Base-by-base conservation (phyloP, 139 green algal genomes). In the Chlamydomonas applanata region DNA sequence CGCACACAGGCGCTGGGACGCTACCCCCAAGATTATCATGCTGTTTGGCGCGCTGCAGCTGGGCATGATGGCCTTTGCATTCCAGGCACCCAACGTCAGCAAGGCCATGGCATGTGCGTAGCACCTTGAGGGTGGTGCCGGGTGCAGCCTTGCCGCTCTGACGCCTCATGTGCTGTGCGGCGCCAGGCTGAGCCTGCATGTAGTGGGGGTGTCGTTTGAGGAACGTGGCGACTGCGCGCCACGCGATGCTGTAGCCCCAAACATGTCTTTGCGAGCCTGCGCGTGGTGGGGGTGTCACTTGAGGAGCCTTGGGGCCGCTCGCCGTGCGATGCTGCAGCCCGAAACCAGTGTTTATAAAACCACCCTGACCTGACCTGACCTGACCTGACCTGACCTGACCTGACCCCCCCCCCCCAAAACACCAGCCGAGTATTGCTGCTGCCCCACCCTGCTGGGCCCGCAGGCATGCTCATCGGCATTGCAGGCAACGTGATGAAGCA, bases 1-100 rank as follows among this genome's bases (percentile, higher is more conserved):
- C n/a, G n/a, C n/a, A n/a, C n/a, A n/a, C 82, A 84, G 79, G 79
- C 85, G 85, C 27, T 90, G 85, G 85, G 85, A 90, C 34, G 85
- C 85, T 35, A 87, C 85, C 0, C 85, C 85, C 49, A 84, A 90
- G 62, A 74, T 90, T 24, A 84, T 90, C 57, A 77, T 85, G 40
- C 67, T 85, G 22, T 71, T 86, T 2, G 79, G 85, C 19, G 79
- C 68, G 1, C 76, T 88, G 56, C 82, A 90, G 74, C 66, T 90
- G 22, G 81, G 30, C 25, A 71, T 90, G 64, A 63, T 79, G 62
- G 77, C 77, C 9, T 87, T 80, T 57, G 81, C 77, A 63, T 87
- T 90, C 79, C 81, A 90, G 74, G 70, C 77, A 29, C 79, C 83
- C 29, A 74, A 82, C 45, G 74, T 85, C 44, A 71, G 65, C 69